Evolutionary conservation across 2,329 filamentous ascomycete genomes (phyloP), one percentile per base, ranked within the genome.

Genomic region (Calonectria pseudoreteaudii): DNA sequence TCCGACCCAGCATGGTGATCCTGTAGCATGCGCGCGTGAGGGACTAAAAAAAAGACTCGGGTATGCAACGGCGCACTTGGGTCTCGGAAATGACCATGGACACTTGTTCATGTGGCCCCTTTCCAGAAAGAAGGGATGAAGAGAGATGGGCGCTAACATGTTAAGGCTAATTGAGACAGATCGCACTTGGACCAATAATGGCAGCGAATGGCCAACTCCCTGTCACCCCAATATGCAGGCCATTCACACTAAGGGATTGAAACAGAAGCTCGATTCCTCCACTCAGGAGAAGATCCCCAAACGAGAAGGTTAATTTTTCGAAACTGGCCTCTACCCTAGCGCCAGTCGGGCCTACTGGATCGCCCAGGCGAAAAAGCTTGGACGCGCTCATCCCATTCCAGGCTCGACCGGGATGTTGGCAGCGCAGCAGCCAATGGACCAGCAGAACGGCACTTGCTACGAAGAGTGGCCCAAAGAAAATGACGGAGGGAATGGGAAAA

Each of bases 311-410:
- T 64, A 34, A 28, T 53, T 52, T n/a, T 53, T 64, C n/a, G 47
- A 64, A 64, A 70, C 56, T 18, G 44, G 23, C 34, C 41, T 52
- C 26, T 44, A 8, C 10, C 47, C 58, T 53, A 53, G 47, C 28
- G 68, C 36, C 34, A 65, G 68, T 70, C 68, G 68, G 58, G 41
- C 66, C 68, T 70, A 70, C 58, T 41, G 9, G 56, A 56, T 41
- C 58, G 58, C 41, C 16, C 28, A 34, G 60, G 60, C 38, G n/a
- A 49, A 18, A 23, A 49, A 65, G 60, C 60, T 65, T 65, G 60
- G 60, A 34, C 60, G 16, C 28, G 26, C 28, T 44, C 68, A 70
- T 64, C 44, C 28, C 44, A 64, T 65, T 26, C 23, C 23, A 16
- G 18, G 34, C 31, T 30, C 16, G 26, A 44, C 68, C 31, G 20